phyloP scores from a whole-genome alignment of 2,329 filamentous ascomycete species.

The Sporothrix schenckii region DNA sequence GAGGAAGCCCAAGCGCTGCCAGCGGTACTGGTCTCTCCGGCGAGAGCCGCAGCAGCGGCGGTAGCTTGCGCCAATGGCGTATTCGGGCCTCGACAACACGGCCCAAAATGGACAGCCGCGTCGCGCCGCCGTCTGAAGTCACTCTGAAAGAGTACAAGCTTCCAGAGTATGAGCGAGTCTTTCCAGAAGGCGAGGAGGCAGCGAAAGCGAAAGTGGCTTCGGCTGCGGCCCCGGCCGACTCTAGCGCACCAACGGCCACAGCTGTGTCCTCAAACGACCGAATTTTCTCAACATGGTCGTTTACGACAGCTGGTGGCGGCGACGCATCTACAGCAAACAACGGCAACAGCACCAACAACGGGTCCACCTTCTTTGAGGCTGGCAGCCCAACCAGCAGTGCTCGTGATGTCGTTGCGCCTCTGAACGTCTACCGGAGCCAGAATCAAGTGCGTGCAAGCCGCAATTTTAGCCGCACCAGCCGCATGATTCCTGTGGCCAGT shows the following conservation, averaged over 20 bases:
- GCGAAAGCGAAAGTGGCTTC: not conserved
- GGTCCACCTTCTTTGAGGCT: constrained; percentile 6
- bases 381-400: constrained; percentile 1
- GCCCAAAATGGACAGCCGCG: not conserved
- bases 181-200: not conserved
- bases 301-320: constrained; percentile 18
- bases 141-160: constrained; percentile 25
- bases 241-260: not conserved
- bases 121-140: not conserved
- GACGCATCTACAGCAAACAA: not conserved
- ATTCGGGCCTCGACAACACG: constrained; percentile 13
- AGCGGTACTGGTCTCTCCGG: constrained; percentile 18
- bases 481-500: not conserved
- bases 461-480: constrained; percentile 25
- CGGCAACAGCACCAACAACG: not conserved
- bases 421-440: constrained; percentile 7
- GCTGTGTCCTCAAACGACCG: constrained; percentile 21
- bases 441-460: constrained; percentile 16
- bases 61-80: constrained; percentile 21
- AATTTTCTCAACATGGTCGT: constrained; percentile 21
- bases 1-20: not conserved
- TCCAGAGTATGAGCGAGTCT: constrained; percentile 20
- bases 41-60: constrained; percentile 14
- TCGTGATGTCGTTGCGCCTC: not conserved
- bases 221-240: not conserved